Evolutionary conservation across 495 filamentous ascomycete genomes (phyloP), one percentile per base, ranked within the genome.

Genomic region (Xylaria acuta): DNA sequence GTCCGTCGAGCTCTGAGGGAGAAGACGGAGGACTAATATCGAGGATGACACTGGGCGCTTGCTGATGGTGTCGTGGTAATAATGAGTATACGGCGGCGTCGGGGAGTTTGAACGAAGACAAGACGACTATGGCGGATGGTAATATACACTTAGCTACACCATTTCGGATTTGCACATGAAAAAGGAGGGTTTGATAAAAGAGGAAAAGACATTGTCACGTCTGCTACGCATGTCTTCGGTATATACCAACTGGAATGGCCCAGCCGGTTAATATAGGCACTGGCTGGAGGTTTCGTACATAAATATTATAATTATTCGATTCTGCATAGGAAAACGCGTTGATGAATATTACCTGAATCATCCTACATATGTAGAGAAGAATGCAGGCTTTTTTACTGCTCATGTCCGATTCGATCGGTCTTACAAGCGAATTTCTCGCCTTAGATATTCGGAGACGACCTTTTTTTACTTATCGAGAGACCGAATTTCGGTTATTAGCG

Each of bases 1-100:
- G 53, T 76, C 74, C 12, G 74, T 84, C 25, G 71, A 74, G 53
- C 75, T 86, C 11, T 81, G 54, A 72, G 20, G 27, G 36, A 7
- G 8, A 49, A 25, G 14, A 49, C 22, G 53, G 18, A 30, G 18
- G 22, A 41, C 22, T 38, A 30, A 47, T 47, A 32, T 11, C 36
- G 36, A 43, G 30, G 34, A 54, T 18, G 12, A n/a, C 5, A n/a
- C 32, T 6, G 16, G n/a, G 1, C 16, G n/a, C 3, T 43, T 18
- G 20, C 30, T 53, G 43, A 56, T 67, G 34, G 34, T 43, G 49
- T 41, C n/a, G n/a, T 67, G 30, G 49, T 51, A 38, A 67, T 67
- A 56, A 67, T 54, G n/a, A 54, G 27, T 25, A 54, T 54, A 47
- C n/a, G 49, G 49, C n/a, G 34, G 5, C n/a, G n/a, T n/a, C n/a